Evolutionary conservation across 2,329 filamentous ascomycete species (phyloP), one percentile per base, ranked within the genome.

Genomic region (Trichophaea hybrida): DNA sequence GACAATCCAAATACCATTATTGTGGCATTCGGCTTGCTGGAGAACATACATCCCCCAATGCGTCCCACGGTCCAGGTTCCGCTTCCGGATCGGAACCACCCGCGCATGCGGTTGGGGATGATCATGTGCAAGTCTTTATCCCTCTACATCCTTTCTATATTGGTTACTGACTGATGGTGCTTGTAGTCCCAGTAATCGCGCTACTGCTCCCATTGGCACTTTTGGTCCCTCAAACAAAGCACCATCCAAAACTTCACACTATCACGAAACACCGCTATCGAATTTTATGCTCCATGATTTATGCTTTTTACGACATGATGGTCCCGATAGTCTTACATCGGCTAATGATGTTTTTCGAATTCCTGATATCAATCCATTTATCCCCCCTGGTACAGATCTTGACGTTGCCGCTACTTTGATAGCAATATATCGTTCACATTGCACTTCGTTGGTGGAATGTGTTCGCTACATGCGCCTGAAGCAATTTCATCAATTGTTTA

Each of bases 1-100:
- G 93, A 65, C 91, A 97, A 74, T 98, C 93, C 12, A 98, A 98
- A 71, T 98, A 98, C 72, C 93, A 98, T 73, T 98, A 98, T 69
- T 69, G 67, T 59, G 67, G 67, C 44, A 69, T 69, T 58, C 66
- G 65, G 43, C 62, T 69, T 17, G 66, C 66, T 49, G 77, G 78
- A 53, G 77, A 79, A 65, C 72, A 79, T 40, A 75, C 75, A 43
- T 74, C 78, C 37, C 73, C 74, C 59, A 75, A 76, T 61, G 77
- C 61, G 44, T 77, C 69, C 53, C 65, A 65, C 64, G 62, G 64
- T 63, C 62, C 49, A 65, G 62, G 64, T 62, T 64, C 54, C 63
- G 59, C 58, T 58, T 65, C 64, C 64, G 60, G 66, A 66, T 63
- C 66, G 64, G 61, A 66, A 67, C 62, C 64, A 64, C 61, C 60